These are phyloP conservation scores for Pyrenula aspistea DNA, from an alignment of 495 filamentous ascomycete genomes.

Conservation along the genomic window DNA sequence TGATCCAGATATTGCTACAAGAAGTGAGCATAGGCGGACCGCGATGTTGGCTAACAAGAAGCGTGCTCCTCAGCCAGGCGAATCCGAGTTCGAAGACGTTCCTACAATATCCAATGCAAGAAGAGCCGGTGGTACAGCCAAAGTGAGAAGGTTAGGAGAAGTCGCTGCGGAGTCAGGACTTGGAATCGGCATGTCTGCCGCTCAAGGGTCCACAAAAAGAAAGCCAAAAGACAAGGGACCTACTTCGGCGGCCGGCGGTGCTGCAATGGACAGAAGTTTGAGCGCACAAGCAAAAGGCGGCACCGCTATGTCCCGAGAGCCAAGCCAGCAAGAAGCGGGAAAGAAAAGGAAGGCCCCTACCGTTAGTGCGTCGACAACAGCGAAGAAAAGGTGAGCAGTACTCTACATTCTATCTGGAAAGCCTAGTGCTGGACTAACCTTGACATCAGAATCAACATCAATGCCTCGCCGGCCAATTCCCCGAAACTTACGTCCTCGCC, in stretches of 20 bases:
- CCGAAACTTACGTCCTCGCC: conserved; percentile 65
- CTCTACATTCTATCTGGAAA: background rate
- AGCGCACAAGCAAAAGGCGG: conserved; percentile 37
- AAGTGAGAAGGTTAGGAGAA: conserved; percentile 50
- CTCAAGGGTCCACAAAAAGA: conserved; percentile 50
- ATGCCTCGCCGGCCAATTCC: conserved; percentile 42
- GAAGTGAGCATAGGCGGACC: conserved; percentile 73
- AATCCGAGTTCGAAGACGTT: conserved; percentile 69
- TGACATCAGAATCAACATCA: conserved; percentile 33
- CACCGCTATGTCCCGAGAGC: conserved; percentile 43
- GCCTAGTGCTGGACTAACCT: conserved; percentile 1
- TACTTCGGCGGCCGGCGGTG: conserved; percentile 31
- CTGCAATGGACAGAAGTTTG: conserved; percentile 59
- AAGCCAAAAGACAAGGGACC: conserved; percentile 63
- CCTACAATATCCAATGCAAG: conserved; percentile 38
- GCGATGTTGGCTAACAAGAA: conserved; percentile 62
- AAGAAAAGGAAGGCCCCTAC: conserved; percentile 63
- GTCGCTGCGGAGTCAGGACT: conserved; percentile 37
- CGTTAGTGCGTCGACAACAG: conserved; percentile 38
- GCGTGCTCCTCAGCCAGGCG: conserved; percentile 49
- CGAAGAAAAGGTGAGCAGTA: conserved; percentile 59
- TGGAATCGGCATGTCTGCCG: conserved; percentile 34
- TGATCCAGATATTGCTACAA: conserved; percentile 63
- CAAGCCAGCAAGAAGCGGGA: conserved; percentile 44
- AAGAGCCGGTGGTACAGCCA: conserved; percentile 44